A percentile compares a stretch with the other conserved stretches of the same genome.
These are phyloP conservation scores for Leptodermis oblonga DNA, from an alignment of 257 asterid species.

Conservation along the genomic window DNA sequence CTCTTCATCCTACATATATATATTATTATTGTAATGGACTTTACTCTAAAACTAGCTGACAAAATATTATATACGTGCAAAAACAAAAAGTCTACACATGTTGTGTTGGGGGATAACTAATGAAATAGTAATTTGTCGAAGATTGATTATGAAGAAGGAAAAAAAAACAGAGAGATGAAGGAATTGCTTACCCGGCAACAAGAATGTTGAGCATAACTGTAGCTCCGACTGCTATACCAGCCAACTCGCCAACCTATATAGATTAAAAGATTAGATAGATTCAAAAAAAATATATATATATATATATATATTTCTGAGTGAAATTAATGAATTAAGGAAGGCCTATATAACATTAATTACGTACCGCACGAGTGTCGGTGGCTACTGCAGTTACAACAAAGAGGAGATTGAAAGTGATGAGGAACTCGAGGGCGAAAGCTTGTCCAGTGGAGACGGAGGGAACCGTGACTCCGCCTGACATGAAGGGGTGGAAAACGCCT, in stretches of 20 bases:
- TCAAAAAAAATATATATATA: neutral
- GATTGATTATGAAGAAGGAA: too few species aligned
- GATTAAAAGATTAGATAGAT: too few species aligned
- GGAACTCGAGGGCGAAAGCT: slow-evolving; percentile 87
- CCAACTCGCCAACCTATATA: slow-evolving; percentile 44
- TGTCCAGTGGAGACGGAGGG: slow-evolving; percentile 72
- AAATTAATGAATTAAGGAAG: too few species aligned
- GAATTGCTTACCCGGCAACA: slow-evolving; percentile 71
- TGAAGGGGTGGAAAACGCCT: slow-evolving; percentile 67
- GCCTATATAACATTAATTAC: slow-evolving; percentile 8
- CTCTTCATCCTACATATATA: too few species aligned
- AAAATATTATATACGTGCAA: too few species aligned
- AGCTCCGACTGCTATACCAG: slow-evolving; percentile 90
- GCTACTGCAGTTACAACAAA: slow-evolving; percentile 93
- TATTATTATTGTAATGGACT: too few species aligned
- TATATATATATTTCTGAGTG: too few species aligned
- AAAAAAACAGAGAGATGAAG: neutral
- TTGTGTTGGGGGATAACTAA: too few species aligned
- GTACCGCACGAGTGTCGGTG: slow-evolving; percentile 85
- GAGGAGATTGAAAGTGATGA: slow-evolving; percentile 70
- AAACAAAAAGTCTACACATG: too few species aligned
- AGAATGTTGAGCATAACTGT: slow-evolving; percentile 84
- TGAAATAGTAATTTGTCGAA: too few species aligned
- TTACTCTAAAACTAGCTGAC: too few species aligned
- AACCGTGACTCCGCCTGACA: slow-evolving; percentile 81